Evolutionary conservation across 2,329 filamentous ascomycete genomes (phyloP), one percentile per base, ranked within the genome.

Genomic region (Apiospora malaysiana): DNA sequence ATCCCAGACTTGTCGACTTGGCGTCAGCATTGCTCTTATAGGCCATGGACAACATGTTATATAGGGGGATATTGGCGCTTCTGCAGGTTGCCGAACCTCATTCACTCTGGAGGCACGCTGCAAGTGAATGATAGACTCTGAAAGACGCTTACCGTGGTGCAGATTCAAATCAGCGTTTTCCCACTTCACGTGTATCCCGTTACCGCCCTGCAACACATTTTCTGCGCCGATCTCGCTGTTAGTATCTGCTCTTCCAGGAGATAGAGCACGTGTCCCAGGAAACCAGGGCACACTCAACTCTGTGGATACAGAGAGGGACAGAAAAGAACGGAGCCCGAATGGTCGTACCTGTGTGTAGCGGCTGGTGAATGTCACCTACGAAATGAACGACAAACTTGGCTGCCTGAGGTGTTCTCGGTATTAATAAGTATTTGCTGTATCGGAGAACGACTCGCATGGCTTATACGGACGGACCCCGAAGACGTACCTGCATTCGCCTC

Each of bases 371-470:
- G 79, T 93, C 92, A 69, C 90, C 90, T 69, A 93, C 81, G 77
- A 93, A 93, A 80, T 93, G 89, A 51, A 91, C 80, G 71, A 91
- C 84, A 78, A 92, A 92, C 82, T 91, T 91, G 77, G 89, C 88
- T 2, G 90, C 90, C 79, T 91, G 3, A 4, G 86, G 68, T 83
- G 16, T 45, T 45, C 42, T 45, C 42, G 42, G 12, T 14, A 16
- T 45, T 45, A 45, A 45, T 45, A 32, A 45, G 16, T 45, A 32
- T 32, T 6, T 32, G 32, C 32, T 6, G 32, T 32, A 32, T 2
- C 12, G 2, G 42, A 14, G 40, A 42, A 42, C 12, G 40, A 42
- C 5, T 42, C 40, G 40, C 40, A 9, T 42, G 4, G 9, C 8
- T 42, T 42, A 42, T 42, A 45, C 4, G 42, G 16, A 45, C 42